A percentile compares a stretch with the other conserved stretches of the same genome.
Evolutionary conservation across 2,329 filamentous ascomycete genomes (phyloP).

Genomic region (Phialophora tarda): DNA sequence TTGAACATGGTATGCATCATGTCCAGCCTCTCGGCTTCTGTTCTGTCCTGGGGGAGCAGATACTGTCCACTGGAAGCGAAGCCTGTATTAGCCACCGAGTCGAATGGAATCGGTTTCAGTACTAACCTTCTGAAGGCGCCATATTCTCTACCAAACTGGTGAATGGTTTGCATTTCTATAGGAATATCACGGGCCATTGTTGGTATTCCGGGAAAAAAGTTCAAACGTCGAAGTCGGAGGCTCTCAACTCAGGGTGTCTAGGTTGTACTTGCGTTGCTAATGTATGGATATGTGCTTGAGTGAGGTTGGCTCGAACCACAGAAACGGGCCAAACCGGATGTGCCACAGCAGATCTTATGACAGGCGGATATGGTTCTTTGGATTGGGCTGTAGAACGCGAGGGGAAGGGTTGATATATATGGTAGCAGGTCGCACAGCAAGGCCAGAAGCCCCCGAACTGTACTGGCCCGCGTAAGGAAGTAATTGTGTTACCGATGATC

Average conservation of each 20-base stretch:
- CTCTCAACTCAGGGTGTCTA: not conserved
- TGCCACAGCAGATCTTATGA: not conserved
- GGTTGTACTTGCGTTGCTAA: not conserved
- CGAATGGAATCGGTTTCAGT: not conserved
- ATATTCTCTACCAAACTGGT: conserved; percentile 35
- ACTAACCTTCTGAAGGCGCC: conserved; percentile 34
- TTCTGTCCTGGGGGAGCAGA: conserved; percentile 77
- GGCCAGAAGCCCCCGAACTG: not conserved
- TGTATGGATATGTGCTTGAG: not conserved
- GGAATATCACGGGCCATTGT: not conserved
- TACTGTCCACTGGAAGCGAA: conserved; percentile 63
- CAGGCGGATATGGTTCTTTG: conserved; percentile 1
- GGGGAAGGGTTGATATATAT: not conserved
- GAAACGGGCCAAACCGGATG: not conserved
- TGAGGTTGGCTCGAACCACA: not conserved
- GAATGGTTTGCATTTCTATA: conserved; percentile 15
- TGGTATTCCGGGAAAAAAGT: not conserved
- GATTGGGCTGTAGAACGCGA: not conserved
- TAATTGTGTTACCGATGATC: conserved; percentile 4
- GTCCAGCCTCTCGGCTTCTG: conserved; percentile 78
- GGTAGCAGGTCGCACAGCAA: conserved; percentile 1
- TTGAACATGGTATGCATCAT: conserved; percentile 80
- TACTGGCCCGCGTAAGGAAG: not conserved
- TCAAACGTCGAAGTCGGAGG: not conserved
- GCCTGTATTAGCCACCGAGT: conserved; percentile 22